phyloP scores from a whole-genome alignment of 345 rosid genomes.

The Linum tenue region DNA sequence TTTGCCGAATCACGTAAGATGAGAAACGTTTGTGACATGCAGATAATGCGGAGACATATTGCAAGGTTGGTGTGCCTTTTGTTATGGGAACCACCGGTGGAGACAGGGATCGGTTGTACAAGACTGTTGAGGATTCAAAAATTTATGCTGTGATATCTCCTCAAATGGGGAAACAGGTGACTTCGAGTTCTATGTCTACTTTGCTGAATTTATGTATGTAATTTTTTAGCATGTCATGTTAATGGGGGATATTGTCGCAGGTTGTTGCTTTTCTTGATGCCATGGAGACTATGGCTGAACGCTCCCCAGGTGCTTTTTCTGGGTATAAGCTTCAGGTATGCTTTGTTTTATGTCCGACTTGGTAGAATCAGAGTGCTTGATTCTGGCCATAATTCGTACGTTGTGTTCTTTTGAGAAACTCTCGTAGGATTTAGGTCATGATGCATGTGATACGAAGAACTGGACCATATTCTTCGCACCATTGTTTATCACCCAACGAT shows the following conservation, averaged over 20 bases:
- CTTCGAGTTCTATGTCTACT: neutral
- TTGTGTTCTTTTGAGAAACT: neutral
- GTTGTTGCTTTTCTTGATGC: slow-evolving; percentile 98
- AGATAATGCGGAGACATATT: slow-evolving; percentile 79
- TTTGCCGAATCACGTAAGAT: neutral
- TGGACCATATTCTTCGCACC: no score
- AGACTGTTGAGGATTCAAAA: slow-evolving; percentile 59
- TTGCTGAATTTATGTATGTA: slow-evolving; percentile 1
- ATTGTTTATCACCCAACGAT: no score
- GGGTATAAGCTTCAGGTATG: slow-evolving; percentile 76
- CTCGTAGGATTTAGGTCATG: neutral
- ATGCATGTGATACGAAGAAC: neutral
- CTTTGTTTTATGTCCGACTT: neutral
- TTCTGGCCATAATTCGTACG: neutral
- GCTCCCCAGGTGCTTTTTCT: slow-evolving; percentile 92
- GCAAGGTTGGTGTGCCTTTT: slow-evolving; percentile 91
- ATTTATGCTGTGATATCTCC: slow-evolving; percentile 88
- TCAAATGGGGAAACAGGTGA: slow-evolving; percentile 96
- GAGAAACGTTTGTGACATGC: slow-evolving; percentile 5
- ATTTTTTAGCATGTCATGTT: slow-evolving; percentile 14
- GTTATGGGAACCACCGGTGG: slow-evolving; percentile 99
- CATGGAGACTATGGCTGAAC: slow-evolving; percentile 93
- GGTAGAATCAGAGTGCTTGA: neutral
- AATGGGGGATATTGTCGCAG: slow-evolving; percentile 28
- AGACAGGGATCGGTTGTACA: slow-evolving; percentile 53